Percentiles rank a stretch among this genome's conserved stretches.
phyloP scores from a whole-genome alignment of 768 basidiomycete genomes.

The Suillus americanus region DNA sequence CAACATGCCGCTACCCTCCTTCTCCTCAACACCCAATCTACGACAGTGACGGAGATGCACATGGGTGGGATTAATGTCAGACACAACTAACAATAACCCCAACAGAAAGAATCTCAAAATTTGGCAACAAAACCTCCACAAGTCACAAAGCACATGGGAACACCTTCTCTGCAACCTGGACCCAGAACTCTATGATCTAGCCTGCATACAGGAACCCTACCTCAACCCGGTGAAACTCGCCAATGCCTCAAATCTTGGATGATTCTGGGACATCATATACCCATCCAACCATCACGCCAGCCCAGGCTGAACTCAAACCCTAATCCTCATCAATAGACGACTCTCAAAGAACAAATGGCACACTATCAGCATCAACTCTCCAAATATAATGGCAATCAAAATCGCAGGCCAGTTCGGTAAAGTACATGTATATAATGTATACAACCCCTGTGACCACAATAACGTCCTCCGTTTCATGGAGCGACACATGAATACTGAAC shows the following conservation, averaged over 20 bases:
- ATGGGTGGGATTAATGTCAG: constrained; percentile 3
- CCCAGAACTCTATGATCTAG: no score
- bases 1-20: no score
- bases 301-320: neutral
- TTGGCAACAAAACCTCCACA: constrained; percentile 30
- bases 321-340: neutral
- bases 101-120: constrained; percentile 10
- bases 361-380: neutral
- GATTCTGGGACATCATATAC: constrained; percentile 21
- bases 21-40: no score
- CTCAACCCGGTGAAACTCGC: constrained; percentile 17
- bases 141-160: constrained; percentile 17
- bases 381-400: neutral
- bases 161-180: constrained; percentile 6
- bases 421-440: neutral
- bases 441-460: neutral
- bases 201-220: constrained; percentile 39
- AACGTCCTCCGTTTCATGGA: neutral
- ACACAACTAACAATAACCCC: neutral
- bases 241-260: constrained; percentile 10
- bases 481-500: neutral
- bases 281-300: constrained; percentile 1
- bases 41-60: neutral
- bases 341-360: neutral
- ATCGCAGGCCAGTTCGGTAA: accelerated